Evolutionary conservation across 306 rosid genomes (phyloP), one percentile per base, ranked within the genome.

Genomic region (Potentilla sterilis): DNA sequence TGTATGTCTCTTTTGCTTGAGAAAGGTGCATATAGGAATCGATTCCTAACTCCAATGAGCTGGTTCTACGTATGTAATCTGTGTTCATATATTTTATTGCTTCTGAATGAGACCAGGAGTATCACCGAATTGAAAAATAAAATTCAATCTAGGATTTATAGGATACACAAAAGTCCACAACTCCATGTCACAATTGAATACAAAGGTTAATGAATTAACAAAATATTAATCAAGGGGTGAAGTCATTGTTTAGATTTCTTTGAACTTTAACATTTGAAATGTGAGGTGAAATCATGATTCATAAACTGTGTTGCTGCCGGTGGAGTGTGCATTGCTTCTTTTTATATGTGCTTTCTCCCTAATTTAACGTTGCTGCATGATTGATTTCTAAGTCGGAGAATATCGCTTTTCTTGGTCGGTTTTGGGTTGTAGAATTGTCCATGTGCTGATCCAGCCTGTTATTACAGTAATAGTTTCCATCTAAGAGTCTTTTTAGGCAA

Each of bases 391-490:
- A 34, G 13, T 42, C 7, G 43, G 69, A 64, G 24, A 16, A 35
- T 35, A 16, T 16, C n/a, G 37, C 44, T 35, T 62, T 62, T 32
- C 65, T 24, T 15, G 68, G 68, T 63, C 68, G n/a, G 68, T 34
- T 32, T 61, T 32, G 67, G 68, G 68, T 63, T 8, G 46, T 42
- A 9, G 11, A 42, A 8, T 37, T 46, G 2, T 16, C 68, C 68
- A 63, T 44, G 69, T 63, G 69, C 44, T 62, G 21, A 18, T 35
- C 42, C 67, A 64, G 69, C 69, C 69, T 65, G 44, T 38, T 42
- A 62, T 34, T 14, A 15, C 6, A 28, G 28, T 28, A 28, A 0
- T 32, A 32, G 41, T 14, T 61, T 61, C 66, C 66, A 59, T 24
- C 19, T 28, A 14, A 24, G 18, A 61, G 42, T 14, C 67, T 28